Conservation (phyloP, 768 basidiomycete species). For the Crucibulum laeve region DNA sequence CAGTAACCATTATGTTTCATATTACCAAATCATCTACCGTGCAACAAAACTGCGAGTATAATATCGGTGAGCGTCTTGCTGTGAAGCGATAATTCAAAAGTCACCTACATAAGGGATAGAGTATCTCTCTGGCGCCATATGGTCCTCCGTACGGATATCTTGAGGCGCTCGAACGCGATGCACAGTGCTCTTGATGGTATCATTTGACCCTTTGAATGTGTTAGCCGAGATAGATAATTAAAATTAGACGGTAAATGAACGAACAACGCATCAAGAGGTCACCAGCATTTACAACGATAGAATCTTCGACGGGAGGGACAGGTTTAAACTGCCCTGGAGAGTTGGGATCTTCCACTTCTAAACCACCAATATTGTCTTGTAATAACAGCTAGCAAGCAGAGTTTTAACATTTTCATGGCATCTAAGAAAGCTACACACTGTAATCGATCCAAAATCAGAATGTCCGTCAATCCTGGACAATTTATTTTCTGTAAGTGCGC, state of each 20-base stretch:
- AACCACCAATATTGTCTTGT: slow-evolving; percentile 57
- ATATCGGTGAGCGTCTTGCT: too few species aligned
- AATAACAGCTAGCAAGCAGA: slow-evolving; percentile 33
- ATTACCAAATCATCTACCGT: slow-evolving; percentile 18
- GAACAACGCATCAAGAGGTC: slow-evolving; percentile 48
- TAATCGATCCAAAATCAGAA: slow-evolving; percentile 54
- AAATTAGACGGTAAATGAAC: slow-evolving; percentile 1
- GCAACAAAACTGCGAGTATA: slow-evolving; percentile 21
- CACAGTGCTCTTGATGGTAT: slow-evolving; percentile 43
- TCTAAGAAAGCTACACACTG: slow-evolving; percentile 19
- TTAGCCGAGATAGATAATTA: neutral
- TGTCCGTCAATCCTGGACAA: slow-evolving; percentile 44
- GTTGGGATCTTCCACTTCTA: slow-evolving; percentile 56
- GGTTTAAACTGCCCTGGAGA: slow-evolving; percentile 37
- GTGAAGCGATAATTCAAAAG: neutral
- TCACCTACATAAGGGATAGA: slow-evolving; percentile 57
- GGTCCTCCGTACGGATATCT: slow-evolving; percentile 12
- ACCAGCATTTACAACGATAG: slow-evolving; percentile 48
- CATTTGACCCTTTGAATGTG: slow-evolving; percentile 34
- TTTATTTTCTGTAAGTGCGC: slow-evolving; percentile 26
- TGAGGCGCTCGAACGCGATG: slow-evolving; percentile 48
- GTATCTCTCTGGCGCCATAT: slow-evolving; percentile 46
- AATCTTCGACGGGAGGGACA: slow-evolving; percentile 38
- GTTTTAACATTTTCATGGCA: neutral
- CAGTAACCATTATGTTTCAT: neutral